Evolutionary conservation across 2,329 filamentous ascomycete genomes (phyloP).

Genomic region (Fusarium sp.): DNA sequence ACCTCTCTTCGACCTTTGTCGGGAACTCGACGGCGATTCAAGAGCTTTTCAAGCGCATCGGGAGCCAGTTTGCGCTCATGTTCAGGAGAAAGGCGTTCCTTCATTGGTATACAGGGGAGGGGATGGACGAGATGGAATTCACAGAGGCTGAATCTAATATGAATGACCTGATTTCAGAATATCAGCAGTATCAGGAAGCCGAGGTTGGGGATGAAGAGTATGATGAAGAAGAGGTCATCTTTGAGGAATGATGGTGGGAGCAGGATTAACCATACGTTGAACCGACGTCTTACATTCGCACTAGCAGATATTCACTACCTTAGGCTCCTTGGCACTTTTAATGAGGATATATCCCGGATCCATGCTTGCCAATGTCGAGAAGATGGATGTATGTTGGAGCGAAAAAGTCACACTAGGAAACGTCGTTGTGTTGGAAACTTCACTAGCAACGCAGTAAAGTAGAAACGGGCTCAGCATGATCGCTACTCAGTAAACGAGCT

Average conservation of each 20-base stretch:
- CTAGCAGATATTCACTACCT: not conserved
- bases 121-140: slow-evolving; percentile 99
- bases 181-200: slow-evolving; percentile 99
- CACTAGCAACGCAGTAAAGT: not conserved
- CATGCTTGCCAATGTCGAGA: not conserved
- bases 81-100: slow-evolving; percentile 99
- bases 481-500: not conserved
- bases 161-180: slow-evolving; percentile 99
- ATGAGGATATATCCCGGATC: not conserved
- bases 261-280: not conserved
- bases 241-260: not conserved
- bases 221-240: slow-evolving; percentile 81
- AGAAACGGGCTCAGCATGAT: not conserved
- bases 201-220: slow-evolving; percentile 96
- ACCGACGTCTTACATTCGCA: not conserved
- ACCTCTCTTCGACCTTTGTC: slow-evolving; percentile 99
- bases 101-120: slow-evolving; percentile 99
- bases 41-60: slow-evolving; percentile 99
- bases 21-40: slow-evolving; percentile 99
- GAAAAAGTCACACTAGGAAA: not conserved
- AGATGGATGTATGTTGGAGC: not conserved
- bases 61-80: slow-evolving; percentile 99
- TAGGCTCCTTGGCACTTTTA: not conserved
- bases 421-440: not conserved
- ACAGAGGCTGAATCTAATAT: slow-evolving; percentile 99